A percentile compares a stretch with the other conserved stretches of the same genome.
Evolutionary conservation across 2,329 filamentous ascomycete genomes (phyloP).

Genomic region (Arthroderma sp.): DNA sequence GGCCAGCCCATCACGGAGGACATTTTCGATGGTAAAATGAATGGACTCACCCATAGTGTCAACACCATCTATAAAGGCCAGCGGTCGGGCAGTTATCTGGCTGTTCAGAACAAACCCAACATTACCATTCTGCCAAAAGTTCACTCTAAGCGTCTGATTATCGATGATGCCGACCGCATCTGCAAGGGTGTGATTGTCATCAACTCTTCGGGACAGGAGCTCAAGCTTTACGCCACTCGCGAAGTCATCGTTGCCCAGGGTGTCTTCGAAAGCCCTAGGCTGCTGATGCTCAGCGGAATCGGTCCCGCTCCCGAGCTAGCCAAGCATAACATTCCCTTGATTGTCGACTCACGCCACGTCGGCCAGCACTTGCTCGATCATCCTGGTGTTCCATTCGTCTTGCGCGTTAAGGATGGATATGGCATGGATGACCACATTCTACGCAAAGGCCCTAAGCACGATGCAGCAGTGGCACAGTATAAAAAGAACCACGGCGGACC

Average conservation of each 20-base stretch:
- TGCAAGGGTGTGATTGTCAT: constrained; percentile 35
- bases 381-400: constrained; percentile 27
- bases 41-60: constrained; percentile 40
- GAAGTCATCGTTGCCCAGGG: constrained; percentile 39
- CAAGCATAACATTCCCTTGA: constrained; percentile 18
- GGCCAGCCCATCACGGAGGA: constrained; percentile 22
- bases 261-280: constrained; percentile 39
- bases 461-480: constrained; percentile 23
- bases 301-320: constrained; percentile 29
- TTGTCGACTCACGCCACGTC: constrained; percentile 20
- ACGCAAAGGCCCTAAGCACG: constrained; percentile 22
- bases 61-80: constrained; percentile 46
- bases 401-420: constrained; percentile 30
- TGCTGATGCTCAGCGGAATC: constrained; percentile 36
- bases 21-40: constrained; percentile 42
- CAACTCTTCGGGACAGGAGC: constrained; percentile 23
- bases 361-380: constrained; percentile 25
- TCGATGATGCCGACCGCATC: constrained; percentile 32
- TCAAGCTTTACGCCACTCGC: constrained; percentile 35
- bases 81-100: constrained; percentile 40
- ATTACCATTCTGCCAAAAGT: constrained; percentile 38
- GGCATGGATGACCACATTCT: constrained; percentile 26
- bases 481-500: constrained; percentile 30
- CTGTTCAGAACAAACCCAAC: constrained; percentile 41
- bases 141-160: constrained; percentile 41